Evolutionary conservation across 192 early-diverging fungal species (phyloP).

Genomic region (Backusella luteola): DNA sequence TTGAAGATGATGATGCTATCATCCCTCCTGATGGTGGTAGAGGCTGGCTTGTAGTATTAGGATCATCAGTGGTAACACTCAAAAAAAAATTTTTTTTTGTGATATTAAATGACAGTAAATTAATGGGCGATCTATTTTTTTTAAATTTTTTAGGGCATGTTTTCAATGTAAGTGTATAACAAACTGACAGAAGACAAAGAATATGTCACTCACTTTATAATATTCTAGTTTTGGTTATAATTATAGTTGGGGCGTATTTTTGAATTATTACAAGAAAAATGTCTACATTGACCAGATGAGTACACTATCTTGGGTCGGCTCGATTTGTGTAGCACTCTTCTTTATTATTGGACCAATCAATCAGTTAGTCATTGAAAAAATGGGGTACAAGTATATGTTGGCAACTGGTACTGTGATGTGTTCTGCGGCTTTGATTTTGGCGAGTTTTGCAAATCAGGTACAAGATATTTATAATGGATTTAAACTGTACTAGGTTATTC

Average conservation of each 20-base stretch:
- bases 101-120: neutral
- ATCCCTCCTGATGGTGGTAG: constrained; percentile 45
- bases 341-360: constrained; percentile 42
- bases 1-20: constrained; percentile 10
- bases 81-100: constrained; percentile 1
- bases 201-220: neutral
- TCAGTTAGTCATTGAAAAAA: constrained; percentile 32
- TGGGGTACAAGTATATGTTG: constrained; percentile 50
- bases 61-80: constrained; percentile 39
- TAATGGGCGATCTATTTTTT: neutral
- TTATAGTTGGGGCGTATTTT: constrained; percentile 50
- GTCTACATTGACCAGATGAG: constrained; percentile 39
- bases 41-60: constrained; percentile 43
- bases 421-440: constrained; percentile 41
- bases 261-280: constrained; percentile 42
- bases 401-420: constrained; percentile 47
- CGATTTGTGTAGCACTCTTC: constrained; percentile 45
- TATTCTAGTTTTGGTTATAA: constrained; percentile 41
- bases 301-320: constrained; percentile 46
- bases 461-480: neutral
- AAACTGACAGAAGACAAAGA: neutral
- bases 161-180: constrained; percentile 18
- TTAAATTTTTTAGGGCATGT: constrained; percentile 16
- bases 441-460: constrained; percentile 42
- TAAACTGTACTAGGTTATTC: neutral